Conservation (phyloP, 1,284 basidiomycete species). For the Schizophyllum amplum region DNA sequence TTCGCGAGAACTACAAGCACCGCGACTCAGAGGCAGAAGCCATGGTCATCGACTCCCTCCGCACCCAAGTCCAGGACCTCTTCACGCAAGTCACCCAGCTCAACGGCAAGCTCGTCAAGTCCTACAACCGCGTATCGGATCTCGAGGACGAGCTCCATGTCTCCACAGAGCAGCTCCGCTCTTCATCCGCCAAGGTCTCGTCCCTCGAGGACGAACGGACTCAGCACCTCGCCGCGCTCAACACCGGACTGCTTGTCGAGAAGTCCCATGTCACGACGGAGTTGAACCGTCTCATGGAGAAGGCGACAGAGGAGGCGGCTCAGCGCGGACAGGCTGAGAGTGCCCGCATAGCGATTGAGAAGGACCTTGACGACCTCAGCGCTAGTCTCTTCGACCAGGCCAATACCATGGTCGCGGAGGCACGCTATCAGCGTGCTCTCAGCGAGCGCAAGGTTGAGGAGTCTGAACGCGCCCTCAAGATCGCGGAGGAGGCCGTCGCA, state of each 20-base stretch:
- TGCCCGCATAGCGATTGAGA: conserved; percentile 76
- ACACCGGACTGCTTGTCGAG: conserved; percentile 89
- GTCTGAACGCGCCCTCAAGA: conserved; percentile 74
- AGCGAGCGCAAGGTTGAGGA: conserved; percentile 81
- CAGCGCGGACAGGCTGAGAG: conserved; percentile 86
- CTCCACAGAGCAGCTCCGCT: conserved; percentile 46
- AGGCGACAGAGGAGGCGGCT: conserved; percentile 89
- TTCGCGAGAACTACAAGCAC: conserved; percentile 1
- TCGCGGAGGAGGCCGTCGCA: conserved; percentile 81
- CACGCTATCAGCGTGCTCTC: conserved; percentile 63
- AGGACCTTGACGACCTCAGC: conserved; percentile 89
- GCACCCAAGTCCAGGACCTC: conserved; percentile 77
- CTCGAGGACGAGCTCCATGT: conserved; percentile 88
- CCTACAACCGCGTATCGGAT: conserved; percentile 88
- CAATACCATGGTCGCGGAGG: conserved; percentile 91
- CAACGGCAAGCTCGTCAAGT: conserved; percentile 87
- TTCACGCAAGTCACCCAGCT: conserved; percentile 86
- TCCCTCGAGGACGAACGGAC: conserved; percentile 70
- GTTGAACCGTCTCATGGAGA: conserved; percentile 90
- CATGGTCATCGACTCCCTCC: conserved; percentile 71
- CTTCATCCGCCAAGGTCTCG: conserved; percentile 54
- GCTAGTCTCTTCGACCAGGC: conserved; percentile 83
- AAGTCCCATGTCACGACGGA: conserved; percentile 86
- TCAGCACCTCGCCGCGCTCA: conserved; percentile 71
- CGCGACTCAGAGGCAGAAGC: conserved; percentile 54